These are phyloP conservation scores for Aurantiochytrium sp. DNA, from an alignment of 108 stramenopile species.

Conservation along the genomic window DNA sequence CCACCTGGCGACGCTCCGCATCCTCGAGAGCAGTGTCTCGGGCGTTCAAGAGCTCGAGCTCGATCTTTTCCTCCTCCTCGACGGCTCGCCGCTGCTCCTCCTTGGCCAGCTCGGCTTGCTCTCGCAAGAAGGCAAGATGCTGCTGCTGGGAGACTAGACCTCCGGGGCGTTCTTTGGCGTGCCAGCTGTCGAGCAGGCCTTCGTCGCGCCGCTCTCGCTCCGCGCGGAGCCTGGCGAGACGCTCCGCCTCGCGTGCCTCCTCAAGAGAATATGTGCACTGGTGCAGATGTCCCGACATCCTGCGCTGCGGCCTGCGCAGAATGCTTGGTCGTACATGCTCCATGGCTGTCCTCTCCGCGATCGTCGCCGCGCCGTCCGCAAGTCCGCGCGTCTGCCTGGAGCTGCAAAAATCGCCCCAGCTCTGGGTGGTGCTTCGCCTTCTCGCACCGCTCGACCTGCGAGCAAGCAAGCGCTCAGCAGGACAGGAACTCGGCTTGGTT, in stretches of 20 bases:
- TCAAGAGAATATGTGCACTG: background rate
- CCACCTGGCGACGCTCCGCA: background rate
- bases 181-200: background rate
- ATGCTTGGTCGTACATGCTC: background rate
- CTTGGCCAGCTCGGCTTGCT: background rate
- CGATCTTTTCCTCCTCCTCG: background rate
- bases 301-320: background rate
- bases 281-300: background rate
- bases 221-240: background rate
- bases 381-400: too few species aligned
- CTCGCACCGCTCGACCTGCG: too few species aligned
- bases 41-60: background rate
- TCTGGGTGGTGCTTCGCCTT: too few species aligned
- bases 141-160: background rate
- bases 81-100: background rate
- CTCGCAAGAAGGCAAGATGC: background rate
- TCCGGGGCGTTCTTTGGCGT: background rate
- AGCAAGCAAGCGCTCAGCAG: too few species aligned
- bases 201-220: background rate
- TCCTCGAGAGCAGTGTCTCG: background rate
- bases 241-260: background rate
- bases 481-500: too few species aligned
- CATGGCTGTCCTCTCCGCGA: too few species aligned
- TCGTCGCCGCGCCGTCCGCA: too few species aligned
- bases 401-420: too few species aligned